Conservation (phyloP, 139 green algal species). For the Chlorella sorokiniana region DNA sequence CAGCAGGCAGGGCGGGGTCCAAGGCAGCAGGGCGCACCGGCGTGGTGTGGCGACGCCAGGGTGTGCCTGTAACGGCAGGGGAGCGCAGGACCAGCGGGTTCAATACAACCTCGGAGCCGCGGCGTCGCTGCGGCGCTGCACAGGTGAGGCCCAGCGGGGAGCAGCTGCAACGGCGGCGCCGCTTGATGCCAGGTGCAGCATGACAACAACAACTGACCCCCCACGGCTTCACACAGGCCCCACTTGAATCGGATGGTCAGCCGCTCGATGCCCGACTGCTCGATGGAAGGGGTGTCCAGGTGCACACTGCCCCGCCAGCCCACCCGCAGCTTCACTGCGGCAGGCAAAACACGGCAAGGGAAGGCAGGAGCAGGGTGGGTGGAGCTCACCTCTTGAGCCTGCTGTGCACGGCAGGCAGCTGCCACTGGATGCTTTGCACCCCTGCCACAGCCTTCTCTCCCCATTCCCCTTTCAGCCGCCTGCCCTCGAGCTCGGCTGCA, state of each 20-base stretch:
- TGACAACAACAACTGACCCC: neutral
- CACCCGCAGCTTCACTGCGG: neutral
- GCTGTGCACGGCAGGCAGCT: neutral
- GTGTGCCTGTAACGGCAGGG: neutral
- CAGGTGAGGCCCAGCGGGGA: no score
- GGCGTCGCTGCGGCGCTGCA: no score
- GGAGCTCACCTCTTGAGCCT: neutral
- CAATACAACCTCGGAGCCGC: no score
- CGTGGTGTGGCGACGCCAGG: neutral
- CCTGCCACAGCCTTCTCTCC: no score
- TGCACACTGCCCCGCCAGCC: neutral
- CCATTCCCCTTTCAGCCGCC: no score
- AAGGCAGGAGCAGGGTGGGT: neutral
- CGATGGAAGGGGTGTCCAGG: neutral
- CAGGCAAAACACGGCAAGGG: neutral
- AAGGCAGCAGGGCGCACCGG: no score
- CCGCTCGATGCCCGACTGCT: neutral
- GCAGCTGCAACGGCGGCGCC: no score
- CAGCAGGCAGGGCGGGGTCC: no score
- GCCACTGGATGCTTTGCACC: neutral
- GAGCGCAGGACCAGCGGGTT: neutral
- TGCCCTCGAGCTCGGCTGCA: no score
- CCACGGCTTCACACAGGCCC: neutral
- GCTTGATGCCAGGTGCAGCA: no score
- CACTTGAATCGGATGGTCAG: constrained; percentile 17